phyloP scores from a whole-genome alignment of 108 stramenopile species.

The Cyclostephanos invisitatus region DNA sequence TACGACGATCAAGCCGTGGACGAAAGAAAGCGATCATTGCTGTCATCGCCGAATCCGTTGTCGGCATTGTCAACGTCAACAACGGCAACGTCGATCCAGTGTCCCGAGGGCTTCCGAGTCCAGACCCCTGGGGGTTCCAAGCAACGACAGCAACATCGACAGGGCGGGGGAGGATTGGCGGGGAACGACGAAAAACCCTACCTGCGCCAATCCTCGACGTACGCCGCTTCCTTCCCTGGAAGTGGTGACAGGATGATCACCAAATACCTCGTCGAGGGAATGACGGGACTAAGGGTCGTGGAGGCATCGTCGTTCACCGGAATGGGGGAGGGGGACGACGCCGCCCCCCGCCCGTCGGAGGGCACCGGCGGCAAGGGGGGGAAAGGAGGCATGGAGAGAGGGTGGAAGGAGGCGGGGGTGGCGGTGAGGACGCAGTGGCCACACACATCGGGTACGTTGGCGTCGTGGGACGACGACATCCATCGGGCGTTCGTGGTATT shows the following conservation, averaged over 20 bases:
- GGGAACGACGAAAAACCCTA: not conserved
- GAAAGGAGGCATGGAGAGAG: not conserved
- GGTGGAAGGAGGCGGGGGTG: conserved; percentile 20
- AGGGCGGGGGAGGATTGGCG: not conserved
- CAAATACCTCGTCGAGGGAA: conserved; percentile 28
- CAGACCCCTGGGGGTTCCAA: not conserved
- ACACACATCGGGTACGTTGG: conserved; percentile 40
- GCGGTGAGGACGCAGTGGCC: conserved; percentile 41
- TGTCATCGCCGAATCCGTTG: too few relatives aligned
- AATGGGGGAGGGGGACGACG: not conserved
- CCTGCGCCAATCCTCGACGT: conserved; percentile 3
- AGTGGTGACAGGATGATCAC: conserved; percentile 23
- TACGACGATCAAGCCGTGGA: too few relatives aligned
- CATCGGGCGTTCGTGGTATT: conserved; percentile 24
- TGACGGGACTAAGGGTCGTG: conserved; percentile 30
- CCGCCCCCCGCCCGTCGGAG: too few relatives aligned
- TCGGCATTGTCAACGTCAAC: too few relatives aligned
- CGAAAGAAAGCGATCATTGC: too few relatives aligned
- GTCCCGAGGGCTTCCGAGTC: not conserved
- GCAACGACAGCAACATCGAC: too few relatives aligned
- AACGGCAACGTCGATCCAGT: not conserved
- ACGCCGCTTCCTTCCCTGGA: conserved; percentile 40
- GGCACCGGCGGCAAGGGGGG: not conserved
- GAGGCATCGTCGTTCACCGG: conserved; percentile 13
- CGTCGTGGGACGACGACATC: conserved; percentile 33